Percentiles rank a stretch among this genome's conserved stretches.
These are phyloP conservation scores for Peribolospora kevripleyi DNA, from an alignment of 768 basidiomycete species.

Conservation along the genomic window DNA sequence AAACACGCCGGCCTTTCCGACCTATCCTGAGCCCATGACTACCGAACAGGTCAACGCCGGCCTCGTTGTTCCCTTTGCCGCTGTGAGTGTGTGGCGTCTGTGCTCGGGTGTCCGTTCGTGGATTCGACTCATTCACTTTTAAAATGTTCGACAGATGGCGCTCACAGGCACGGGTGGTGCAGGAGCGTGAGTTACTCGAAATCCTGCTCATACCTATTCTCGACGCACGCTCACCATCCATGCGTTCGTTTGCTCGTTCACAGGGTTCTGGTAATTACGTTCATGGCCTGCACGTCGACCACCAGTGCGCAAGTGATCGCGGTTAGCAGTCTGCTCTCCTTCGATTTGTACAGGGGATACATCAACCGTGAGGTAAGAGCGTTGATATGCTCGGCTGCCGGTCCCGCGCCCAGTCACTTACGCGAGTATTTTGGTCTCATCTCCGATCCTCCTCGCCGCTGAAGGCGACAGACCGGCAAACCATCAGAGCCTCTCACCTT, in stretches of 20 bases:
- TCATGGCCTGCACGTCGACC: slow-evolving; percentile 4
- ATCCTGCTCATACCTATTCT: not conserved
- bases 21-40: slow-evolving; percentile 2
- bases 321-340: slow-evolving; percentile 3
- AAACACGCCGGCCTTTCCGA: slow-evolving; percentile 6
- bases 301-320: slow-evolving; percentile 2
- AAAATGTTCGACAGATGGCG: not conserved
- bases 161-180: slow-evolving; percentile 2
- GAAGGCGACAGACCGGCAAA: not conserved
- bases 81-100: not conserved
- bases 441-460: not conserved
- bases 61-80: slow-evolving; percentile 1
- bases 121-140: too few species aligned
- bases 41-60: slow-evolving; percentile 1
- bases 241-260: not conserved
- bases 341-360: slow-evolving; percentile 4
- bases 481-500: not conserved
- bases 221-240: not conserved
- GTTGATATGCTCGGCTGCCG: too few species aligned
- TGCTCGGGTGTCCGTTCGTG: too few species aligned
- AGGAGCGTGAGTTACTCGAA: not conserved
- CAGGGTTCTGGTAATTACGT: not conserved
- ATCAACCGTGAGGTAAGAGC: not conserved
- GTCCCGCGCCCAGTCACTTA: too few species aligned
- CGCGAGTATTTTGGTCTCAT: not conserved